These are phyloP conservation scores for Wickerhamomyces chaumierensis DNA, from an alignment of 805 yeast species.

Conservation along the genomic window DNA sequence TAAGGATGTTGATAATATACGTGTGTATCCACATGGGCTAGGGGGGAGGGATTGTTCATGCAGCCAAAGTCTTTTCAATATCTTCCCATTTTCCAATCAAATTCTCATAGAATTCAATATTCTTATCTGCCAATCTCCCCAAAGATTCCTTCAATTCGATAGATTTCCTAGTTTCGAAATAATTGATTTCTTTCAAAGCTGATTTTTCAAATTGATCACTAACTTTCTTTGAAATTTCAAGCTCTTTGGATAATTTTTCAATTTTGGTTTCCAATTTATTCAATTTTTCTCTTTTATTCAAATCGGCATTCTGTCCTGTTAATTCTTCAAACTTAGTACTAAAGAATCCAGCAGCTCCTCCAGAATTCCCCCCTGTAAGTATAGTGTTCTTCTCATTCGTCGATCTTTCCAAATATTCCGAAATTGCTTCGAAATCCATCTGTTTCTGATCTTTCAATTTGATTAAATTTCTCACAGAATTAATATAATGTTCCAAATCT, in stretches of 20 bases:
- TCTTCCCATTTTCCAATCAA: constrained; percentile 63
- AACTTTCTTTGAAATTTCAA: constrained; percentile 35
- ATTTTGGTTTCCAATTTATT: constrained; percentile 38
- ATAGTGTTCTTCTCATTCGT: constrained; percentile 49
- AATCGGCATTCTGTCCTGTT: constrained; percentile 52
- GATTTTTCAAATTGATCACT: constrained; percentile 47
- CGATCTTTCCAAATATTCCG: constrained; percentile 67
- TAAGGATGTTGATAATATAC: too few relatives aligned
- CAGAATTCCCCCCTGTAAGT: constrained; percentile 30
- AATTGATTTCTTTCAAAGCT: constrained; percentile 41
- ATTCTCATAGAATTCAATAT: constrained; percentile 60
- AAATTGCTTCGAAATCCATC: constrained; percentile 78
- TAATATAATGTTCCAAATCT: constrained; percentile 77
- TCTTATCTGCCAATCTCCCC: constrained; percentile 61
- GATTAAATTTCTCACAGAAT: constrained; percentile 53
- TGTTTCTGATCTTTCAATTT: constrained; percentile 85
- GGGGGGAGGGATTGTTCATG: too few relatives aligned
- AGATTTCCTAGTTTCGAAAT: constrained; percentile 74
- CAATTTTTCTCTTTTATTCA: constrained; percentile 39
- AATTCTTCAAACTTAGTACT: constrained; percentile 49
- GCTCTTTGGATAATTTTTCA: constrained; percentile 36
- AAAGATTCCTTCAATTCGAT: constrained; percentile 65
- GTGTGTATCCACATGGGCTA: too few relatives aligned
- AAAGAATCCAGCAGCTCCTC: constrained; percentile 33
- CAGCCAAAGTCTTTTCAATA: constrained; percentile 18